Percentiles rank a stretch among this genome's conserved stretches.
phyloP scores from a whole-genome alignment of 2,329 filamentous ascomycete genomes.

The Talaromyces sp. region DNA sequence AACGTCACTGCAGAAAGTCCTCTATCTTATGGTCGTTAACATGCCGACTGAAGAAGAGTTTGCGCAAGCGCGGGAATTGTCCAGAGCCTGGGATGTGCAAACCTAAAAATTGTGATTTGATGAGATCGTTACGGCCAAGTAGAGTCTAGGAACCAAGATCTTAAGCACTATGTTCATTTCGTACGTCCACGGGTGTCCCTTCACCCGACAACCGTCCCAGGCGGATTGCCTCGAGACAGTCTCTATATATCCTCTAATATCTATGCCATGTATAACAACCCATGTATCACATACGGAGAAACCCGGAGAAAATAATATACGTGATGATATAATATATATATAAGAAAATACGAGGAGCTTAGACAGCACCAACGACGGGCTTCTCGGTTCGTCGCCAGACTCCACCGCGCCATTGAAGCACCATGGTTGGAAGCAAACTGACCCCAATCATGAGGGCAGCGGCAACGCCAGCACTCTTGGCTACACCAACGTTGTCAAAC shows the following conservation, averaged over 20 bases:
- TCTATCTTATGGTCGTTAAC: conserved; percentile 53
- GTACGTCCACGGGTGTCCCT: neutral
- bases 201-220: neutral
- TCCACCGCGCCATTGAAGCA: conserved; percentile 1
- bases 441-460: conserved; percentile 30
- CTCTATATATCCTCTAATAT: neutral
- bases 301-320: neutral
- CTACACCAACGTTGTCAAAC: conserved; percentile 34
- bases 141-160: neutral
- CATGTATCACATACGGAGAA: neutral
- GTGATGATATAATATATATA: neutral
- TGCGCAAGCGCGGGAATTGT: neutral
- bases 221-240: no score
- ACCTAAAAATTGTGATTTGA: neutral
- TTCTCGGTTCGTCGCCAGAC: conserved; percentile 2
- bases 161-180: neutral
- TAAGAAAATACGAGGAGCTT: neutral
- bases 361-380: neutral
- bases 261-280: neutral
- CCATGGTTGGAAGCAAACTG: conserved; percentile 23
- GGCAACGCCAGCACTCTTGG: conserved; percentile 28
- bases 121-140: neutral
- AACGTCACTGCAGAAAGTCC: conserved; percentile 35
- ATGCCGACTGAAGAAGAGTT: conserved; percentile 48
- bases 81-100: conserved; percentile 3